Conservation (phyloP, 345 rosid genomes). For the Syzygium aqueum region DNA sequence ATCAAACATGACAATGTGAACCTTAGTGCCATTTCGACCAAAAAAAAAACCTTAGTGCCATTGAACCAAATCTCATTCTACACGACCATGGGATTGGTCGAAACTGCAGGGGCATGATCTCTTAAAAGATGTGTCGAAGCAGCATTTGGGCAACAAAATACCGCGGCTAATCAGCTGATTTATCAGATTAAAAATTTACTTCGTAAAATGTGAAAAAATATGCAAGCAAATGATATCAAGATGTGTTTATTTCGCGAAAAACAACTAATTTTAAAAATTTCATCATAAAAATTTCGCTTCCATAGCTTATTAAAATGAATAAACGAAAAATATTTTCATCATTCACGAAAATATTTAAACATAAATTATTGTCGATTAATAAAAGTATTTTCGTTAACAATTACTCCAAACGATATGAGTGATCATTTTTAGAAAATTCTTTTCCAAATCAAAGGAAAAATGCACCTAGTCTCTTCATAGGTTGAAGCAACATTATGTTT, state of each 20-base stretch:
- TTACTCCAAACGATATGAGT: neutral
- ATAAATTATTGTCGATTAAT: neutral
- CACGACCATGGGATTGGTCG: neutral
- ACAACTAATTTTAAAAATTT: neutral
- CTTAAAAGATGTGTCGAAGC: neutral
- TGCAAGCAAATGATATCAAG: neutral
- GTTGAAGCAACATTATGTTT: too few species aligned
- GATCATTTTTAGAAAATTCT: neutral
- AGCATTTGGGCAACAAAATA: neutral
- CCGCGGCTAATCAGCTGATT: neutral
- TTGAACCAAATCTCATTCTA: neutral
- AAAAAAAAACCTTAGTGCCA: neutral
- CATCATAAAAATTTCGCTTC: neutral
- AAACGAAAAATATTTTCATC: neutral
- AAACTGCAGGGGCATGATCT: neutral
- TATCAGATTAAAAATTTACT: neutral
- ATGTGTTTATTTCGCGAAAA: neutral
- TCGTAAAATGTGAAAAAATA: neutral
- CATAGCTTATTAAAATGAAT: neutral
- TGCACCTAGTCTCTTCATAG: too few species aligned
- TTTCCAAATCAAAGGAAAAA: neutral
- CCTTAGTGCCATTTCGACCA: too few species aligned
- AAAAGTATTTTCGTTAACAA: neutral
- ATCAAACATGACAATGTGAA: neutral
- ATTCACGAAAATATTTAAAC: neutral